Evolutionary conservation across 306 rosid species (phyloP).

Genomic region (Cicer bijugum): DNA sequence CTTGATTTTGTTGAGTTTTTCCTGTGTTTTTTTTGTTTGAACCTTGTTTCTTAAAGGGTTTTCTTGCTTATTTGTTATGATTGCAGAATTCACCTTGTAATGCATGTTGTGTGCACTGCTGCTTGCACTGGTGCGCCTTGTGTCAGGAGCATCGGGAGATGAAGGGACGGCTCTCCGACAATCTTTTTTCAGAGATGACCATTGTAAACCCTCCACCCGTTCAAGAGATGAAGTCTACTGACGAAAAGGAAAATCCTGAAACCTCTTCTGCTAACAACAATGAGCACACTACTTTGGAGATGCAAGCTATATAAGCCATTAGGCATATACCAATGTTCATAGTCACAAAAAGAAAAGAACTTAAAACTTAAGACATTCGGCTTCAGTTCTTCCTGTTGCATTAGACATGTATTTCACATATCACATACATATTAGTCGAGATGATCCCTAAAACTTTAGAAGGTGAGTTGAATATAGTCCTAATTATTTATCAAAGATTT

Average conservation of each 20-base stretch:
- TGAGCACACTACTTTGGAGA: slow-evolving; percentile 74
- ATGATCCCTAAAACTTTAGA: too few species aligned
- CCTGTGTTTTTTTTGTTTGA: slow-evolving; percentile 10
- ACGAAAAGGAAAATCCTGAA: slow-evolving; percentile 52
- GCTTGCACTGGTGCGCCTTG: slow-evolving; percentile 93
- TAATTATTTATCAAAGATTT: too few species aligned
- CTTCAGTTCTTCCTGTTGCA: slow-evolving; percentile 26
- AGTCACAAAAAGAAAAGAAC: not conserved
- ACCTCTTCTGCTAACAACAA: slow-evolving; percentile 57
- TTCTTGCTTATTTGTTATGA: slow-evolving; percentile 29
- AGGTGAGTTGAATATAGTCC: too few species aligned
- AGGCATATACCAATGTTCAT: slow-evolving; percentile 20
- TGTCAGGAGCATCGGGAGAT: slow-evolving; percentile 99
- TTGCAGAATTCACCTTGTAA: slow-evolving; percentile 85
- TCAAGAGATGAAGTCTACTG: slow-evolving; percentile 79
- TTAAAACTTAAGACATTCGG: not conserved
- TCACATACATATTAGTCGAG: not conserved
- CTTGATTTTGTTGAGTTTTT: slow-evolving; percentile 12
- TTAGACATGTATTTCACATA: slow-evolving; percentile 13
- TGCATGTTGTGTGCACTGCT: slow-evolving; percentile 94
- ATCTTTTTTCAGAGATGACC: slow-evolving; percentile 67
- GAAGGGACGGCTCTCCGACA: slow-evolving; percentile 79
- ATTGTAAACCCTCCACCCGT: slow-evolving; percentile 79
- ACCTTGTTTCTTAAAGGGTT: slow-evolving; percentile 1
- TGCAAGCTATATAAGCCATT: slow-evolving; percentile 69